These are phyloP conservation scores for Talaromyces sp. DNA, from an alignment of 2,329 filamentous ascomycete species.

Conservation along the genomic window DNA sequence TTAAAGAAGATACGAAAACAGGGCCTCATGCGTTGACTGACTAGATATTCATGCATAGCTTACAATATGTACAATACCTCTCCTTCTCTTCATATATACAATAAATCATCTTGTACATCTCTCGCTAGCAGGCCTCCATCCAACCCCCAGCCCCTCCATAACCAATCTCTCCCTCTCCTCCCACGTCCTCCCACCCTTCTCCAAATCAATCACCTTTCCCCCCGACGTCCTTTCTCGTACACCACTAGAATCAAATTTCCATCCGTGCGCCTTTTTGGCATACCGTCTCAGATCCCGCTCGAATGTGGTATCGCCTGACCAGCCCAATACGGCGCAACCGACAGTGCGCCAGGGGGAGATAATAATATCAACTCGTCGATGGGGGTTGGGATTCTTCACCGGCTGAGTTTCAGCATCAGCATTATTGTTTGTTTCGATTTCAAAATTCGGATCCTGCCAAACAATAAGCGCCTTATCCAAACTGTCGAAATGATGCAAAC, in stretches of 20 bases:
- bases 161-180: conserved; percentile 75
- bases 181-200: conserved; percentile 54
- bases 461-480: conserved; percentile 90
- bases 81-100: background rate
- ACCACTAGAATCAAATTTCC: conserved; percentile 92
- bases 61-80: background rate
- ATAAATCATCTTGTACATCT: conserved; percentile 60
- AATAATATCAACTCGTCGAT: conserved; percentile 89
- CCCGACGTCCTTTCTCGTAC: conserved; percentile 66
- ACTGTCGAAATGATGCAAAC: conserved; percentile 71
- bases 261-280: conserved; percentile 65
- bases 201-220: conserved; percentile 65
- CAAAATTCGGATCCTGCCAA: conserved; percentile 69
- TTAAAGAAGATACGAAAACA: background rate
- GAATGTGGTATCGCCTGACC: conserved; percentile 86
- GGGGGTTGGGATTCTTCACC: conserved; percentile 65
- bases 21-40: background rate
- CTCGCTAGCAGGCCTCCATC: conserved; percentile 63
- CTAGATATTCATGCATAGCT: background rate
- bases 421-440: conserved; percentile 26
- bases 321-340: conserved; percentile 83
- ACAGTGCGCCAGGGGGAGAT: conserved; percentile 83
- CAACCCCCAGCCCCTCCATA: conserved; percentile 71
- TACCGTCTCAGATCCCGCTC: conserved; percentile 80
- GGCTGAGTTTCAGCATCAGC: conserved; percentile 16